These are phyloP conservation scores for Paraphoma chrysanthemicola DNA, from an alignment of 2,329 filamentous ascomycete genomes.

Conservation along the genomic window DNA sequence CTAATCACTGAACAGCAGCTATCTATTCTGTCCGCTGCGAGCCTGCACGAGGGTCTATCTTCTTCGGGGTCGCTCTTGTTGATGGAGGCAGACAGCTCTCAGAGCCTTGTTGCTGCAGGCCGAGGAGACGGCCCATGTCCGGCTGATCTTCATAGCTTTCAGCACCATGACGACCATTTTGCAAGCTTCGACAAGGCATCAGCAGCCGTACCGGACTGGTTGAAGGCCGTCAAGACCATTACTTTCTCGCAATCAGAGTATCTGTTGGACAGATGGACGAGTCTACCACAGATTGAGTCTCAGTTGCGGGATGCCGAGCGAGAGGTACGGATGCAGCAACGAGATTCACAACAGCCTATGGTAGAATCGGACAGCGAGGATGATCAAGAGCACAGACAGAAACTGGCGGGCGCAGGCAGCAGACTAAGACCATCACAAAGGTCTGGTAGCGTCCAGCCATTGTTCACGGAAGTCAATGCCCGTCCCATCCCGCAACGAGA, in stretches of 20 bases:
- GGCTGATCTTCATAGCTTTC: constrained; percentile 35
- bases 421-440: constrained; percentile 17
- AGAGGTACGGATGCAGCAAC: constrained; percentile 26
- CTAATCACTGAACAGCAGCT: constrained; percentile 50
- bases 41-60: constrained; percentile 23
- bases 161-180: constrained; percentile 28
- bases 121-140: constrained; percentile 21
- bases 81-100: constrained; percentile 40
- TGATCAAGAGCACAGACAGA: constrained; percentile 20
- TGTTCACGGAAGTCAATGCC: constrained; percentile 35
- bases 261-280: constrained; percentile 42
- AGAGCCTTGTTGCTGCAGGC: constrained; percentile 24
- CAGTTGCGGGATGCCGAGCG: constrained; percentile 33
- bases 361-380: constrained; percentile 47
- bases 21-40: constrained; percentile 35
- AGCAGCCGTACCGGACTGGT: constrained; percentile 26
- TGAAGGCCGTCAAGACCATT: constrained; percentile 31
- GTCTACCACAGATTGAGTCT: constrained; percentile 38
- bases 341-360: constrained; percentile 39
- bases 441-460: constrained; percentile 31
- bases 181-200: constrained; percentile 28
- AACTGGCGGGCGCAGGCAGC: constrained; percentile 13
- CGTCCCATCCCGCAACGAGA: constrained; percentile 28
- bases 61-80: constrained; percentile 23
- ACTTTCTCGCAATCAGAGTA: constrained; percentile 32